Conservation (phyloP, 768 basidiomycete species). For the Postia placenta region DNA sequence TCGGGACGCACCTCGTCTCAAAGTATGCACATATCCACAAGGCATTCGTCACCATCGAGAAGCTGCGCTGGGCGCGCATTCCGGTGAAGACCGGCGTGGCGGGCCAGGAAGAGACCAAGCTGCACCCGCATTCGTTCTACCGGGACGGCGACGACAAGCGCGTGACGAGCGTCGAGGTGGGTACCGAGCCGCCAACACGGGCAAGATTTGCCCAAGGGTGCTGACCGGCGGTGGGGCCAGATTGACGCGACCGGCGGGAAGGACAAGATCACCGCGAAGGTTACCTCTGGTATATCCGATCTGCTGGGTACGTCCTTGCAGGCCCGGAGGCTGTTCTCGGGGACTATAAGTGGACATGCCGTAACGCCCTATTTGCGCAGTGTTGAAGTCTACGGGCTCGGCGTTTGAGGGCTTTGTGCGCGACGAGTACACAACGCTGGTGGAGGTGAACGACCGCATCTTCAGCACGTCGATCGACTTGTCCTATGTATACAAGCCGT, state of each 20-base stretch:
- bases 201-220: too few species aligned
- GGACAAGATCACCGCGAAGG: slow-evolving; percentile 51
- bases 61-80: slow-evolving; percentile 83
- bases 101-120: slow-evolving; percentile 29
- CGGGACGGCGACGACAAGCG: slow-evolving; percentile 91
- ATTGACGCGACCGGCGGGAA: slow-evolving; percentile 63
- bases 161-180: slow-evolving; percentile 38
- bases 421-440: slow-evolving; percentile 87
- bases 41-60: slow-evolving; percentile 65
- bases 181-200: too few species aligned
- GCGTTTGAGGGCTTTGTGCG: slow-evolving; percentile 75
- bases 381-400: slow-evolving; percentile 87
- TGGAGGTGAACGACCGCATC: slow-evolving; percentile 80
- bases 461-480: slow-evolving; percentile 87
- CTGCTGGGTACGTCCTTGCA: slow-evolving; percentile 51
- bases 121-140: slow-evolving; percentile 77
- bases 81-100: slow-evolving; percentile 27
- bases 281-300: slow-evolving; percentile 70
- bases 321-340: neutral
- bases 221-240: slow-evolving; percentile 24
- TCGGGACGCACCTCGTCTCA: slow-evolving; percentile 76
- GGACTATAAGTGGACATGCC: neutral
- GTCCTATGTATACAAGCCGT: slow-evolving; percentile 52
- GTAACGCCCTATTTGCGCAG: slow-evolving; percentile 36
- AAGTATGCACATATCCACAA: slow-evolving; percentile 75